Evolutionary conservation across 2,329 filamentous ascomycete species (phyloP), one percentile per base, ranked within the genome.

Genomic region (Hymenoscyphus linearis): DNA sequence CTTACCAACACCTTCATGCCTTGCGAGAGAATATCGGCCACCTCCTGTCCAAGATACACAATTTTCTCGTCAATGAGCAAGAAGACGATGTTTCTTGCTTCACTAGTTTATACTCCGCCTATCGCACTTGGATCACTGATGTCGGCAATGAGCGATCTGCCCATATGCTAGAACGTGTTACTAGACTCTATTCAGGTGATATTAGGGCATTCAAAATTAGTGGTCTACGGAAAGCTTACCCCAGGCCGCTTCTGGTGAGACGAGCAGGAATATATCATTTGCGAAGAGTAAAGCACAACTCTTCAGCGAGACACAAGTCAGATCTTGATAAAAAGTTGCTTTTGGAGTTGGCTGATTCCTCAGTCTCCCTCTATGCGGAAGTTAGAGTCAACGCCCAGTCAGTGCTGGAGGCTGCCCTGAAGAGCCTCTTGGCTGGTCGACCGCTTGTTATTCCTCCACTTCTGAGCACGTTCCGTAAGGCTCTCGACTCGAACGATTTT

Each of bases 1-100:
- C 87, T 2, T 98, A 96, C 75, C 79, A 81, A 50, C 83, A 85
- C 37, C 87, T 99, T 16, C 95, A 99, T 70, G 80, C 85, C 37
- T 81, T 96, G 54, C 89, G 95, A 37, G 88, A 93, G 64, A 82
- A 88, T 56, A 84, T 96, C 36, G 95, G 96, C 5, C 82, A 86
- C 68, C 82, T 93, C 0, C 79, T 99, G 26, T 93, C 95, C 65
- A 83, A 84, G 59, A 91, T 96, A 0, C 96, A 99, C 74, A 77
- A 81, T 1, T 99, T 97, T 77, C 78, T 99, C 62, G 87, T 85
- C 18, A 78, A 85, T 64, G 87, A 93, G 63, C 93, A 96, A 72
- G 91, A 98, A 73, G 95, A 99, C 71, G 95, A 99, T 72, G 95
- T 99, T 0, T 86, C 90, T 16, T 97, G 92, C 75, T 99, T 99